Conservation (phyloP, 1,284 basidiomycete genomes). For the Amylostereum chailletii region DNA sequence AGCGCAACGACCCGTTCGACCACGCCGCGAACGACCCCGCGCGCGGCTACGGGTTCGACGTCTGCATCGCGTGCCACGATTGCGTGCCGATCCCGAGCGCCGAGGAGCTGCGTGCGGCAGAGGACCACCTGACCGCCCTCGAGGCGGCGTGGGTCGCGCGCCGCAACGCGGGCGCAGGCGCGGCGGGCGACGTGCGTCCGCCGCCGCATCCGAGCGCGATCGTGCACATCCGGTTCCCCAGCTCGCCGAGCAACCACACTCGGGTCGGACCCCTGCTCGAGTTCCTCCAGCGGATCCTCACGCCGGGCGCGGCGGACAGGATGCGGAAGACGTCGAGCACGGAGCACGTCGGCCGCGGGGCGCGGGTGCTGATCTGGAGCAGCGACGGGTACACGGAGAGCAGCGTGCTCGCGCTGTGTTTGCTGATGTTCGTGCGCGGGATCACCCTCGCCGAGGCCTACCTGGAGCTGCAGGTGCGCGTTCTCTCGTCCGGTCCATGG, state of each 20-base stretch:
- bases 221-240: constrained; percentile 67
- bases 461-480: constrained; percentile 59
- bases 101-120: constrained; percentile 56
- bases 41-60: constrained; percentile 58
- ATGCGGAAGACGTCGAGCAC: constrained; percentile 16
- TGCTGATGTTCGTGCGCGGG: constrained; percentile 78
- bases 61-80: constrained; percentile 85
- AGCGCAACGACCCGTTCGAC: constrained; percentile 39
- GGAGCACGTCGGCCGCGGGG: constrained; percentile 34
- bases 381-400: constrained; percentile 90
- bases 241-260: constrained; percentile 44
- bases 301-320: constrained; percentile 22
- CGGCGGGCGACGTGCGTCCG: constrained; percentile 36
- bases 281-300: constrained; percentile 53
- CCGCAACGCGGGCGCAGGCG: constrained; percentile 2
- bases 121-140: constrained; percentile 57
- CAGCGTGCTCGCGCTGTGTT: constrained; percentile 78
- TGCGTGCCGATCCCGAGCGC: constrained; percentile 57
- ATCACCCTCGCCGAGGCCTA: constrained; percentile 83
- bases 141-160: constrained; percentile 53
- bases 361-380: constrained; percentile 67
- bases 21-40: constrained; percentile 51
- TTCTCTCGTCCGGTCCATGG: not conserved
- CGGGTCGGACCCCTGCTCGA: constrained; percentile 46
- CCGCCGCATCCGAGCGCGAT: constrained; percentile 63